Evolutionary conservation across 371 early-diverging fungal species (phyloP), one percentile per base, ranked within the genome.

Genomic region (Funneliformis caledonium): DNA sequence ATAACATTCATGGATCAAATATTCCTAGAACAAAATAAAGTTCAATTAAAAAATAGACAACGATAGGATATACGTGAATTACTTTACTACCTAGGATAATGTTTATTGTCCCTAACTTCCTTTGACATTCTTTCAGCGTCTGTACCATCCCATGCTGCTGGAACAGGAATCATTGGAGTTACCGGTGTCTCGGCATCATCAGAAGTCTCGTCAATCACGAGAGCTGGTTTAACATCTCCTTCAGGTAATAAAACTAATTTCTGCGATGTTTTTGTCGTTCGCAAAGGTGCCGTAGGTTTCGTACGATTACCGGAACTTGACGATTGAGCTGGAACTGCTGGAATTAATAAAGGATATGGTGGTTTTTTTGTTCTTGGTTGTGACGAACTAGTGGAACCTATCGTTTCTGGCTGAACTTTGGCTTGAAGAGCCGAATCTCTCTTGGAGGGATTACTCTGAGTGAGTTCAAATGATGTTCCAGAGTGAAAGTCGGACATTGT

Each of bases 241-340:
- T 94, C 94, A 14, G 97, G 97, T 74, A 97, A 92, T 52, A 97
- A 85, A 1, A 94, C 93, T 8, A 97, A 89, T 87, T 97, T 97
- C 83, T 96, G 96, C 19, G 94, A 92, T n/a, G 93, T 90, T 84
- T 96, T 96, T 37, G 95, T 96, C 19, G 96, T 96, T 83, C 97
- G 89, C 43, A 91, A 86, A 14, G 92, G 93, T 56, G 9, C 2
- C 3, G 52, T 73, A 33, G 7, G 31, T 52, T 72, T 72, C 26
- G 43, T 52, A 48, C 72, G 72, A 37, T 11, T 68, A 16, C 68
- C 31, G 16, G 33, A 12, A 70, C 11, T 45, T n/a, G 43, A 43
- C 1, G 19, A 10, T n/a, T 37, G 22, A 14, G 52, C 50, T 50
- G 7, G 31, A 33, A 12, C 31, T 31, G 9, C 45, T 43, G 70